A percentile compares a stretch with the other conserved stretches of the same genome.
Conservation (phyloP, 139 green algal species). For the Auxenochlorella pyrenoidosa region DNA sequence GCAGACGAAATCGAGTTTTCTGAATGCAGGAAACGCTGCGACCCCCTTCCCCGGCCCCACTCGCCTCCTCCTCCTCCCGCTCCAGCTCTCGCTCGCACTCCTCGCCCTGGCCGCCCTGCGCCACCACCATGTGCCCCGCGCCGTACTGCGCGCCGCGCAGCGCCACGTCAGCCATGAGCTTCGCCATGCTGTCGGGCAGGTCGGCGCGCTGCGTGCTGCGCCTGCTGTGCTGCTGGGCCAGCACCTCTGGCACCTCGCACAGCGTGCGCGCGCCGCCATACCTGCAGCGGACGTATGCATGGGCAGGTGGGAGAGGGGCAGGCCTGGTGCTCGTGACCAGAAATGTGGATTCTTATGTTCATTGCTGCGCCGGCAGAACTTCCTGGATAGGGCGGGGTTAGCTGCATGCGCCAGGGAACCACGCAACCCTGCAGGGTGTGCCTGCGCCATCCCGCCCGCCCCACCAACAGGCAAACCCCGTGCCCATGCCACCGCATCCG, state of each 20-base stretch:
- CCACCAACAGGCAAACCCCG: too few species aligned
- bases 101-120: slow-evolving; percentile 39
- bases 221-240: not conserved
- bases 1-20: too few species aligned
- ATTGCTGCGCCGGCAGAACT: not conserved
- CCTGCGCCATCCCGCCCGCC: too few species aligned
- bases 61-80: slow-evolving; percentile 52
- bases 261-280: slow-evolving; percentile 20
- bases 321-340: too few species aligned
- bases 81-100: slow-evolving; percentile 65
- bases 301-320: not conserved
- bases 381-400: not conserved
- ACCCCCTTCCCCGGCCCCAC: too few species aligned
- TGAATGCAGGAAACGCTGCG: too few species aligned
- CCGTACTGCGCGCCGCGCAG: not conserved
- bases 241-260: not conserved
- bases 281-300: not conserved
- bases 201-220: not conserved
- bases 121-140: slow-evolving; percentile 24
- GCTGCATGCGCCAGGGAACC: not conserved
- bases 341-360: not conserved
- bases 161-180: slow-evolving; percentile 9
- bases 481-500: too few species aligned
- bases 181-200: not conserved
- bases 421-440: not conserved